Conservation (phyloP, 345 rosid genomes). For the Schrenkiella parvula region DNA sequence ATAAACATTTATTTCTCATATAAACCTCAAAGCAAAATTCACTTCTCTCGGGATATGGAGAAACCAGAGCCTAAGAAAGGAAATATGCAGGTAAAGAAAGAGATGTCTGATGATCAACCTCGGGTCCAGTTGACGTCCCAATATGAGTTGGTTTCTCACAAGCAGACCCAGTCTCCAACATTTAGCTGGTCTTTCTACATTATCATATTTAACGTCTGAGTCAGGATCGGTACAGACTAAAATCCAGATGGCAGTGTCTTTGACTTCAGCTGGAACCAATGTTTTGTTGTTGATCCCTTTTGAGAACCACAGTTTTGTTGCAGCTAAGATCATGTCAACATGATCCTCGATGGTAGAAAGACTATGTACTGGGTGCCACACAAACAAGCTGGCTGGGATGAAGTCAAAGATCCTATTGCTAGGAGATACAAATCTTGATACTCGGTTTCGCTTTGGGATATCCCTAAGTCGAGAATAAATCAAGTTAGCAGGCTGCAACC, state of each 20-base stretch:
- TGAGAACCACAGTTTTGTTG: conserved; percentile 44
- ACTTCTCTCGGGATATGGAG: background rate
- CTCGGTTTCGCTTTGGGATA: conserved; percentile 44
- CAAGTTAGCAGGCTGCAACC: conserved; percentile 2
- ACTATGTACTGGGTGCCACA: conserved; percentile 44
- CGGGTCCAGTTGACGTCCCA: conserved; percentile 60
- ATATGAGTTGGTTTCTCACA: conserved; percentile 50
- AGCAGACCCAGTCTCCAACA: conserved; percentile 75
- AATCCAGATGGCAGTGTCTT: conserved; percentile 69
- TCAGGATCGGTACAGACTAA: conserved; percentile 49
- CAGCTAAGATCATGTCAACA: conserved; percentile 44
- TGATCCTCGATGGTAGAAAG: conserved; percentile 37
- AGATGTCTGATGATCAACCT: conserved; percentile 43
- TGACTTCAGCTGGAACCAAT: conserved; percentile 43
- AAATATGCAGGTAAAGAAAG: background rate
- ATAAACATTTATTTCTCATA: background rate
- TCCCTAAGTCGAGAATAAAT: conserved; percentile 54
- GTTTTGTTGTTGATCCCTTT: conserved; percentile 35
- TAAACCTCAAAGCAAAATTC: background rate
- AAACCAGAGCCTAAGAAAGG: background rate
- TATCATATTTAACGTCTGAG: conserved; percentile 33
- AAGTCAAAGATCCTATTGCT: conserved; percentile 46
- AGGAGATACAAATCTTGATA: conserved; percentile 61
- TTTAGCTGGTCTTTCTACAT: conserved; percentile 36
- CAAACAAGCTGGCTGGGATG: conserved; percentile 55